These are phyloP conservation scores for Boletus reticuloceps DNA, from an alignment of 768 basidiomycete species.

Conservation along the genomic window DNA sequence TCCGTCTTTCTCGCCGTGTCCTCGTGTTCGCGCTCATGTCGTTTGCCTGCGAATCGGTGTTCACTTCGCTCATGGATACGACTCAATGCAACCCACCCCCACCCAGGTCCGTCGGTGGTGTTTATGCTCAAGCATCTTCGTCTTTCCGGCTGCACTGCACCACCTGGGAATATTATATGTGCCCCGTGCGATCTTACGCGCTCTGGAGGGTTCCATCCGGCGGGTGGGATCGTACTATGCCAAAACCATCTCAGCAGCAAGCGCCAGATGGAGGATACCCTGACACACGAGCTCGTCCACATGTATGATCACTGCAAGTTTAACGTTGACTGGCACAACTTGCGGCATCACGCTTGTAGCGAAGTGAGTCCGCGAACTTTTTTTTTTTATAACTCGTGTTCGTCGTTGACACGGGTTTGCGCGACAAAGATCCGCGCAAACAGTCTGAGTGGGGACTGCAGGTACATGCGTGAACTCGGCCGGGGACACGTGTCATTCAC, in stretches of 20 bases:
- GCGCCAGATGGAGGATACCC: slow-evolving; percentile 88
- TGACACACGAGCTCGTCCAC: slow-evolving; percentile 92
- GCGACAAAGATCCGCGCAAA: slow-evolving; percentile 87
- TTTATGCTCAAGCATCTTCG: slow-evolving; percentile 94
- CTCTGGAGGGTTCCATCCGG: slow-evolving; percentile 84
- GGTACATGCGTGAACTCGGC: slow-evolving; percentile 75
- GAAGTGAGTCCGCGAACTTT: slow-evolving; percentile 58
- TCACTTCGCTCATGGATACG: background rate
- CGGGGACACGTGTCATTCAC: slow-evolving; percentile 78
- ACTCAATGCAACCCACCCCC: background rate
- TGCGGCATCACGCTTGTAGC: slow-evolving; percentile 94
- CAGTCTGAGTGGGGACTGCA: slow-evolving; percentile 91
- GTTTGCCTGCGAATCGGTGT: slow-evolving; percentile 9
- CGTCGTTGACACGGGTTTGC: background rate
- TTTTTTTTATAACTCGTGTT: background rate
- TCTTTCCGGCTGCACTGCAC: slow-evolving; percentile 68
- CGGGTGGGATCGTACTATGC: slow-evolving; percentile 81
- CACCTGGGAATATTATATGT: slow-evolving; percentile 75
- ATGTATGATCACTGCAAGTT: slow-evolving; percentile 96
- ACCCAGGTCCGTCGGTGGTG: slow-evolving; percentile 74
- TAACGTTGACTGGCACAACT: slow-evolving; percentile 87
- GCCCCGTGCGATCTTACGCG: slow-evolving; percentile 72
- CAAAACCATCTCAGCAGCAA: slow-evolving; percentile 79
- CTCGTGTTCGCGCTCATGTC: slow-evolving; percentile 7
- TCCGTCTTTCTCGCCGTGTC: slow-evolving; percentile 36